Percentiles rank a stretch among this genome's conserved stretches.
phyloP scores from a whole-genome alignment of 1,139 yeast genomes.

The Kodamaea derodonti region DNA sequence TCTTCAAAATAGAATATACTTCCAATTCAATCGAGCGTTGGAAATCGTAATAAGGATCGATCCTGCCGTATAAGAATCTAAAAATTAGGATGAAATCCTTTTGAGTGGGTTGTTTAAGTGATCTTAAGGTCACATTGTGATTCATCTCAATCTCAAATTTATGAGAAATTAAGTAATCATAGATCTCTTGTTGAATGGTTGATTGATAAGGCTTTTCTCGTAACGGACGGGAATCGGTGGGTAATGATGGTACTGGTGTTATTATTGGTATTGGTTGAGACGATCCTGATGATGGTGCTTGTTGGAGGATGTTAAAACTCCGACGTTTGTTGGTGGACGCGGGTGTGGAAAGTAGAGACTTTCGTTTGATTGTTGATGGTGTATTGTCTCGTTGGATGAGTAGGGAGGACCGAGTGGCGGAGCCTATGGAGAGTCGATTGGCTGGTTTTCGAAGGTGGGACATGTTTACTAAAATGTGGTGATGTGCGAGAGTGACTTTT shows the following conservation, averaged over 20 bases:
- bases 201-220: conserved; percentile 68
- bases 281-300: background rate
- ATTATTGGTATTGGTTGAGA: background rate
- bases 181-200: conserved; percentile 61
- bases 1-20: conserved; percentile 62
- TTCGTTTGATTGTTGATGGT: conserved; percentile 20
- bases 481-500: too few species aligned
- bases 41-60: conserved; percentile 79
- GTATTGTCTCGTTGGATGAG: conserved; percentile 14
- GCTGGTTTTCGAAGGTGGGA: background rate
- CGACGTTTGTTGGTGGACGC: conserved; percentile 31
- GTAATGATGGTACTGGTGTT: conserved; percentile 4
- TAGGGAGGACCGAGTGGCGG: conserved; percentile 33
- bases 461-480: too few species aligned
- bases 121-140: conserved; percentile 62
- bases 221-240: conserved; percentile 68
- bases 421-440: conserved; percentile 33
- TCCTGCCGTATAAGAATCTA: conserved; percentile 69
- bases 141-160: conserved; percentile 73
- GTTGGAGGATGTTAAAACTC: background rate
- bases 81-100: conserved; percentile 78
- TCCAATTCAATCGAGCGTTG: conserved; percentile 71
- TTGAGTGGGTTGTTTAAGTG: conserved; percentile 78
- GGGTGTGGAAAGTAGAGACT: conserved; percentile 38
- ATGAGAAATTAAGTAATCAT: conserved; percentile 58